These are phyloP conservation scores for Coemansia erecta DNA, from an alignment of 192 early-diverging fungal species.

Conservation along the genomic window DNA sequence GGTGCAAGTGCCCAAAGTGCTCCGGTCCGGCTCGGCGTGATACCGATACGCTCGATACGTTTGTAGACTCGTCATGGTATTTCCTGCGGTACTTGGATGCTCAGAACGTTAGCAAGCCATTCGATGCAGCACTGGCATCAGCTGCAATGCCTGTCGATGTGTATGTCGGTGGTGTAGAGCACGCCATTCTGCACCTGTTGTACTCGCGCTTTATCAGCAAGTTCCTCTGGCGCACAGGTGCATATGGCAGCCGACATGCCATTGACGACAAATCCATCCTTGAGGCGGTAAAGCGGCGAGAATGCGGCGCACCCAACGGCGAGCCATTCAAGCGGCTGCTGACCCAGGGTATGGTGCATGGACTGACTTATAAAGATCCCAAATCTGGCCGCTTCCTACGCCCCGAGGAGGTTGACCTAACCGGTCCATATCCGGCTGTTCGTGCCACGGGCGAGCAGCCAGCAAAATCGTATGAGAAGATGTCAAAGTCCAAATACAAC, in stretches of 20 bases:
- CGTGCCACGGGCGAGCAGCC: conserved; percentile 61
- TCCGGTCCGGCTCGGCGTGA: conserved; percentile 71
- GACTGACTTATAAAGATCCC: conserved; percentile 77
- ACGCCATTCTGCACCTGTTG: conserved; percentile 90
- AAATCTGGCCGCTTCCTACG: conserved; percentile 71
- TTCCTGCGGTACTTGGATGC: conserved; percentile 85
- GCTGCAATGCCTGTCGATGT: conserved; percentile 78
- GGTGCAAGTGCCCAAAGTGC: conserved; percentile 77
- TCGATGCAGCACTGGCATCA: conserved; percentile 54
- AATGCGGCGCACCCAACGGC: conserved; percentile 48
- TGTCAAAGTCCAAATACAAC: conserved; percentile 97
- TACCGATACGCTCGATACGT: conserved; percentile 96
- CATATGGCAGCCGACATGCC: conserved; percentile 23
- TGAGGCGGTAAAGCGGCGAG: conserved; percentile 22
- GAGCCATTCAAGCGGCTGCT: conserved; percentile 87
- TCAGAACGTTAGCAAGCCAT: conserved; percentile 59
- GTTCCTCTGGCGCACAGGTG: conserved; percentile 66
- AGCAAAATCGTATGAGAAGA: conserved; percentile 78
- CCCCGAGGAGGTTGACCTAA: conserved; percentile 60
- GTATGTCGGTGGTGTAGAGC: conserved; percentile 94
- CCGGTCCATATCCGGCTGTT: conserved; percentile 56
- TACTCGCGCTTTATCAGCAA: conserved; percentile 91
- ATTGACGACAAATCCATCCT: neutral
- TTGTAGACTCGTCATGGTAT: conserved; percentile 98
- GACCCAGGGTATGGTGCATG: conserved; percentile 96